A percentile compares a stretch with the other conserved stretches of the same genome.
Conservation (phyloP, 495 filamentous ascomycete species). For the Elaphomyces granulatus region DNA sequence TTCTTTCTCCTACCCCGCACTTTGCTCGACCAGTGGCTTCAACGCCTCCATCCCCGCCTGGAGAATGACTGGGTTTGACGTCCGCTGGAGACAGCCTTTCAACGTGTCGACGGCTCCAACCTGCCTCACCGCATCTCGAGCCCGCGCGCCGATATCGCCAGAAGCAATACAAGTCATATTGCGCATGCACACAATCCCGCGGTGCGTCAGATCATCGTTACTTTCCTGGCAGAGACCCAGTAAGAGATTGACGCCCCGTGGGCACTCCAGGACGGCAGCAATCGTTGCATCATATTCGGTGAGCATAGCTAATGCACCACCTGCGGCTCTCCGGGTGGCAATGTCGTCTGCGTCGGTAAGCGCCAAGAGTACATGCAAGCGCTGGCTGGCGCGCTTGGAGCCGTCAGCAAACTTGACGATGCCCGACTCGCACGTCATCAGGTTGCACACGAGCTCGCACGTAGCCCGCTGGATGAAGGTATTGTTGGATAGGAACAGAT, state of each 20-base stretch:
- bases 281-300: constrained; percentile 63
- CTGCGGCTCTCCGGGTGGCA: constrained; percentile 67
- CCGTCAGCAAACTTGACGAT: constrained; percentile 62
- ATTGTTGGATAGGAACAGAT: constrained; percentile 66
- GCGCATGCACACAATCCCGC: constrained; percentile 62
- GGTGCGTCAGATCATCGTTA: constrained; percentile 56
- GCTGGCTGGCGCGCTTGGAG: constrained; percentile 46
- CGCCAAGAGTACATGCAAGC: constrained; percentile 71
- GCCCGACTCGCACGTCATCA: constrained; percentile 64
- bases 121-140: constrained; percentile 23
- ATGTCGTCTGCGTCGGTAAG: constrained; percentile 73
- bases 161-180: constrained; percentile 30
- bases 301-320: constrained; percentile 74
- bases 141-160: constrained; percentile 27
- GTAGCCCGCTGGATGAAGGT: constrained; percentile 65
- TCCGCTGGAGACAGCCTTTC: constrained; percentile 48
- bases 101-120: constrained; percentile 44
- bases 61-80: constrained; percentile 46
- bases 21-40: constrained; percentile 39
- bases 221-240: constrained; percentile 63
- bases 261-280: constrained; percentile 47
- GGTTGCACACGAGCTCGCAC: constrained; percentile 82
- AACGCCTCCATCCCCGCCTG: constrained; percentile 48
- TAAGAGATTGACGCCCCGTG: constrained; percentile 55
- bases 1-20: neutral